Evolutionary conservation across 2,329 filamentous ascomycete genomes (phyloP).

Genomic region (Aspergillus flavus): DNA sequence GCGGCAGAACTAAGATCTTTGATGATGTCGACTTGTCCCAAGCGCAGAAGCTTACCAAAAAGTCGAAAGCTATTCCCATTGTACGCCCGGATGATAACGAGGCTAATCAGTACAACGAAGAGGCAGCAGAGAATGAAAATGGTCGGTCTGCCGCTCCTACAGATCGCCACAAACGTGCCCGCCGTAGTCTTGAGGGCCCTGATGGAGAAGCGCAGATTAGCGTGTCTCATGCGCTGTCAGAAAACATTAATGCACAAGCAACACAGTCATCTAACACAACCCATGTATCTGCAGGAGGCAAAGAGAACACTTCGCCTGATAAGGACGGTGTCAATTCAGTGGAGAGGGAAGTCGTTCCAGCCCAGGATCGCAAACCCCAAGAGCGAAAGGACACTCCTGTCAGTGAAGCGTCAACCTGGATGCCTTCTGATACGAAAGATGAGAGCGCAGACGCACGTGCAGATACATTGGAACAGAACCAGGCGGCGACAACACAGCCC

Average conservation of each 20-base stretch:
- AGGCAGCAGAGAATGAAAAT: slow-evolving; percentile 58
- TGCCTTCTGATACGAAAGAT: slow-evolving; percentile 63
- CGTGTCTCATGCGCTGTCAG: slow-evolving; percentile 43
- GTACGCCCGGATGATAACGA: slow-evolving; percentile 63
- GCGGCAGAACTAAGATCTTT: slow-evolving; percentile 59
- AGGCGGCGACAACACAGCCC: slow-evolving; percentile 11
- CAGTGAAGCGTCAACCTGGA: slow-evolving; percentile 53
- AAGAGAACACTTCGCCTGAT: slow-evolving; percentile 40
- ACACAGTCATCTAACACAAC: slow-evolving; percentile 27
- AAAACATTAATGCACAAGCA: slow-evolving; percentile 31
- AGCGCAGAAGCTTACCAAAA: slow-evolving; percentile 66
- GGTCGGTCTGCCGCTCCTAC: slow-evolving; percentile 66
- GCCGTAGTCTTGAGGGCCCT: slow-evolving; percentile 65
- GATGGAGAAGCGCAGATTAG: slow-evolving; percentile 78
- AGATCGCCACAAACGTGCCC: slow-evolving; percentile 74
- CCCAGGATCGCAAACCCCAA: slow-evolving; percentile 38
- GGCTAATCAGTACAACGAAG: slow-evolving; percentile 38
- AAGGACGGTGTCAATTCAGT: slow-evolving; percentile 39
- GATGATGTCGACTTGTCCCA: slow-evolving; percentile 67
- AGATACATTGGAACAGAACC: slow-evolving; percentile 47
- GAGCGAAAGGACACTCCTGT: slow-evolving; percentile 34
- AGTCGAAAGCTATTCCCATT: slow-evolving; percentile 83
- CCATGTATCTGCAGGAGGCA: slow-evolving; percentile 37
- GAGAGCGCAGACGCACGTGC: slow-evolving; percentile 48
- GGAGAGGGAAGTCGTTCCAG: slow-evolving; percentile 42